Percentiles rank a stretch among this genome's conserved stretches.
These are phyloP conservation scores for Bonia amplexicaulis DNA, from an alignment of 176 grass and related monocot genomes.

Conservation along the genomic window DNA sequence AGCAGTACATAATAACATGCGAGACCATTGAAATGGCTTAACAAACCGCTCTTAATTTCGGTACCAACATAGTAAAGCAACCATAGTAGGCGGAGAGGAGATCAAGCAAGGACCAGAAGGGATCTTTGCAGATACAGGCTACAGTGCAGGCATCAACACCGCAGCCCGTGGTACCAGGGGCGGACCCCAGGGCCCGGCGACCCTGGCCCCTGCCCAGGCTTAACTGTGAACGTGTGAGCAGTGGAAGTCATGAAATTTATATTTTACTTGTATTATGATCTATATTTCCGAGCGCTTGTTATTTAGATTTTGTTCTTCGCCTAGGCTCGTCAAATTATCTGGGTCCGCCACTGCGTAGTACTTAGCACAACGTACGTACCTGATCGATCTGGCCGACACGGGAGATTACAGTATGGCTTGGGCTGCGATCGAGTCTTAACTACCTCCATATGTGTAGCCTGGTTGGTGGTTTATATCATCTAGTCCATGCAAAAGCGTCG, in stretches of 20 bases:
- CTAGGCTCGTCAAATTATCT: too few species aligned
- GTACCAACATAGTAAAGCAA: neutral
- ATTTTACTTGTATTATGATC: too few species aligned
- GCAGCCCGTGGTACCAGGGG: neutral
- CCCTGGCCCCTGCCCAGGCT: too few species aligned
- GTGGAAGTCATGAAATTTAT: too few species aligned
- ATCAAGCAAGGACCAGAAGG: slow-evolving; percentile 6
- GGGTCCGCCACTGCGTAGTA: too few species aligned
- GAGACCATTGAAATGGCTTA: neutral
- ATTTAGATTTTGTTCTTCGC: too few species aligned
- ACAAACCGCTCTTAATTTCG: neutral
- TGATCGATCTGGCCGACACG: slow-evolving; percentile 13
- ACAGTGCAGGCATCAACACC: neutral
- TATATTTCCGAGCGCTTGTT: too few species aligned
- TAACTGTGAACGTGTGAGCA: too few species aligned
- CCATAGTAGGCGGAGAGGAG: neutral
- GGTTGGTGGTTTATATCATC: slow-evolving; percentile 34
- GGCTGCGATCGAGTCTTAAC: slow-evolving; percentile 8
- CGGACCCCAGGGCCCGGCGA: too few species aligned
- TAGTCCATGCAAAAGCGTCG: neutral
- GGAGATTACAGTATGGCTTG: slow-evolving; percentile 12
- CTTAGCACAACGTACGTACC: neutral
- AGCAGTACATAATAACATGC: neutral
- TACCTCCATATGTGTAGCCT: slow-evolving; percentile 12
- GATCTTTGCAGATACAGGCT: neutral